Conservation (phyloP, 306 rosid species). For the Malus asiatica region DNA sequence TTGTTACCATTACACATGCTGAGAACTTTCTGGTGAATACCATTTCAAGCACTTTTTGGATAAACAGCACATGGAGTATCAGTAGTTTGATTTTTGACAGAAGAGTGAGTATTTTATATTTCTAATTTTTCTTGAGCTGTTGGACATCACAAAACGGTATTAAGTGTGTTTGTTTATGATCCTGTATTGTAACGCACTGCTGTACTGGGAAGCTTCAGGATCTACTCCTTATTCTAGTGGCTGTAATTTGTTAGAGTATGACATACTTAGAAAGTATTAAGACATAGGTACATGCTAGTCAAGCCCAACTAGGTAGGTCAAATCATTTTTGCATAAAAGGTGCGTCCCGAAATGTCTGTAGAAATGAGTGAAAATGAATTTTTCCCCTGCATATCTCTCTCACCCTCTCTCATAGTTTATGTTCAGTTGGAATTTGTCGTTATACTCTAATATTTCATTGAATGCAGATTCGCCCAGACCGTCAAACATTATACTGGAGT, state of each 20-base stretch:
- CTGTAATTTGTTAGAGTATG: background rate
- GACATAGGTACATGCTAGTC: background rate
- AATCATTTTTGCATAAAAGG: background rate
- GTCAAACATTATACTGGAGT: slow-evolving; percentile 96
- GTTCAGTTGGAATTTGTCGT: background rate
- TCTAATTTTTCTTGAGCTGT: background rate
- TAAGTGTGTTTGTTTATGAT: background rate
- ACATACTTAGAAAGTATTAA: background rate
- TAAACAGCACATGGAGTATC: background rate
- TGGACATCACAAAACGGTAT: background rate
- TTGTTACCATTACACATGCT: background rate
- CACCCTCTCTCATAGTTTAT: background rate
- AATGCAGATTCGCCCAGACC: slow-evolving; percentile 83
- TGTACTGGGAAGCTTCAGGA: background rate
- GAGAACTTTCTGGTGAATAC: background rate
- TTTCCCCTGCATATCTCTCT: background rate
- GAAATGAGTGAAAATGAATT: background rate
- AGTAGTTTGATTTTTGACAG: background rate
- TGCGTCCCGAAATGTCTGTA: background rate
- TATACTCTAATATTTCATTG: slow-evolving; percentile 5
- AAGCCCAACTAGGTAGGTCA: background rate
- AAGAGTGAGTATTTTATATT: background rate
- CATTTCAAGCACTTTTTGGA: background rate
- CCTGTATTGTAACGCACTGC: background rate
- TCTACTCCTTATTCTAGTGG: background rate